Evolutionary conservation across 2,329 filamentous ascomycete species (phyloP).

Genomic region (Penicillium sp.): DNA sequence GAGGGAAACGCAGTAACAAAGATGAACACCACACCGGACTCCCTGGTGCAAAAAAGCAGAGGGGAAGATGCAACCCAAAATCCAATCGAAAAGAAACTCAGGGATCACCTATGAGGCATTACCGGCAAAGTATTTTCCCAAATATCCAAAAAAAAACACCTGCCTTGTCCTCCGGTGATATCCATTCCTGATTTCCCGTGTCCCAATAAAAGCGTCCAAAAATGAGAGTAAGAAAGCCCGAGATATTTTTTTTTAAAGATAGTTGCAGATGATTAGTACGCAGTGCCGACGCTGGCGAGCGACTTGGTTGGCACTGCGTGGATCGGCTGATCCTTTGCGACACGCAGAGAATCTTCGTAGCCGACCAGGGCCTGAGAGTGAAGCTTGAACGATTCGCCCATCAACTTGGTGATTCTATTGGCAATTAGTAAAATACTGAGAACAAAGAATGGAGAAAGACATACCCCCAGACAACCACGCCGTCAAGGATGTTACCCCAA

Average conservation of each 20-base stretch:
- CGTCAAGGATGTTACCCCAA: conserved; percentile 97
- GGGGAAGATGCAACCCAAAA: conserved; percentile 23
- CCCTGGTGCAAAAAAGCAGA: conserved; percentile 37
- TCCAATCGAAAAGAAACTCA: conserved; percentile 21
- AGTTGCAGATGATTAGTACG: conserved; percentile 32
- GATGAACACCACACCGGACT: conserved; percentile 46
- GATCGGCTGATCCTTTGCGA: conserved; percentile 41
- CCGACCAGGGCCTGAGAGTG: conserved; percentile 92
- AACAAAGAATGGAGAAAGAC: conserved; percentile 42
- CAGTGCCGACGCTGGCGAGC: conserved; percentile 43
- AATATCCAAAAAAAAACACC: conserved; percentile 29
- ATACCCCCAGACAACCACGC: conserved; percentile 99
- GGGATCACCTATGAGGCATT: conserved; percentile 32
- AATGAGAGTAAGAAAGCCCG: conserved; percentile 31
- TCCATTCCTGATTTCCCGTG: conserved; percentile 37
- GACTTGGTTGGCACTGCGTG: conserved; percentile 46
- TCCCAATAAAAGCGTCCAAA: conserved; percentile 42
- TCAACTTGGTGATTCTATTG: conserved; percentile 64
- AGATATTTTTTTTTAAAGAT: conserved; percentile 21
- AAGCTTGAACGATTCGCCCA: conserved; percentile 97
- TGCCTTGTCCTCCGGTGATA: conserved; percentile 36
- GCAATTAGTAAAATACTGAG: conserved; percentile 8
- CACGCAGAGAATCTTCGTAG: conserved; percentile 69
- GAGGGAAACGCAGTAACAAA: conserved; percentile 34
- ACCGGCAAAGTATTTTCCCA: conserved; percentile 32